A percentile compares a stretch with the other conserved stretches of the same genome.
phyloP scores from a whole-genome alignment of 1,284 basidiomycete genomes.

The Fomes fomentarius region DNA sequence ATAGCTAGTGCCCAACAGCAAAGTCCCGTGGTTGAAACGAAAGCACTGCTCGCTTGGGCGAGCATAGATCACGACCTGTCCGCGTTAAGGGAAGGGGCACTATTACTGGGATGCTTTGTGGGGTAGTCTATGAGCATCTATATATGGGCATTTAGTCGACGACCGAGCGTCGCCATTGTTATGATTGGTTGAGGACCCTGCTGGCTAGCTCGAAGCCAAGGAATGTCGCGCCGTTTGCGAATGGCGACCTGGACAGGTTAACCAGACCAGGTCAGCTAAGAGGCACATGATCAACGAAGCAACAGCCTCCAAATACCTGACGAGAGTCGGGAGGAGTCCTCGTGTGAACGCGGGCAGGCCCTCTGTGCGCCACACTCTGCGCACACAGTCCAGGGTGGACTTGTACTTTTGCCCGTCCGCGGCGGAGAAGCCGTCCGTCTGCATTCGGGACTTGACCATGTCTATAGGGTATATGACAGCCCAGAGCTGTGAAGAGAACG shows the following conservation, averaged over 20 bases:
- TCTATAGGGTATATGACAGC: conserved; percentile 90
- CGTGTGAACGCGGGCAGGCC: conserved; percentile 88
- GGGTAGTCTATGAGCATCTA: conserved; percentile 7
- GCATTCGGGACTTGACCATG: conserved; percentile 94
- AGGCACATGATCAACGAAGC: background rate
- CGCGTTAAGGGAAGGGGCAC: too few relatives aligned
- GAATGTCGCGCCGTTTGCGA: conserved; percentile 94
- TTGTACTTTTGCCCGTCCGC: conserved; percentile 80
- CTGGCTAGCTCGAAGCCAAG: conserved; percentile 90
- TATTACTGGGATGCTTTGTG: too few relatives aligned
- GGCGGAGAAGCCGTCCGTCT: conserved; percentile 87
- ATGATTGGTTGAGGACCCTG: conserved; percentile 54
- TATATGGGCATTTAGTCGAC: background rate
- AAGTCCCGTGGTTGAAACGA: too few relatives aligned
- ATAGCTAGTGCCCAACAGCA: too few relatives aligned
- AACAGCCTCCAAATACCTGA: conserved; percentile 57
- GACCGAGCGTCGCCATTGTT: background rate
- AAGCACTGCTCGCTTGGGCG: too few relatives aligned
- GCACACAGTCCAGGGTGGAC: conserved; percentile 82
- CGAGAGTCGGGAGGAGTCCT: conserved; percentile 89
- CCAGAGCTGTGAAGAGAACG: conserved; percentile 60
- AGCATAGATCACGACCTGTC: too few relatives aligned
- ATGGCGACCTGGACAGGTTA: conserved; percentile 74
- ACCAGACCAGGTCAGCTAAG: background rate
- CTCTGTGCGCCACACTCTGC: conserved; percentile 80